Conservation (phyloP, 495 filamentous ascomycete species). For the Podospora bellae-mahoneyi region DNA sequence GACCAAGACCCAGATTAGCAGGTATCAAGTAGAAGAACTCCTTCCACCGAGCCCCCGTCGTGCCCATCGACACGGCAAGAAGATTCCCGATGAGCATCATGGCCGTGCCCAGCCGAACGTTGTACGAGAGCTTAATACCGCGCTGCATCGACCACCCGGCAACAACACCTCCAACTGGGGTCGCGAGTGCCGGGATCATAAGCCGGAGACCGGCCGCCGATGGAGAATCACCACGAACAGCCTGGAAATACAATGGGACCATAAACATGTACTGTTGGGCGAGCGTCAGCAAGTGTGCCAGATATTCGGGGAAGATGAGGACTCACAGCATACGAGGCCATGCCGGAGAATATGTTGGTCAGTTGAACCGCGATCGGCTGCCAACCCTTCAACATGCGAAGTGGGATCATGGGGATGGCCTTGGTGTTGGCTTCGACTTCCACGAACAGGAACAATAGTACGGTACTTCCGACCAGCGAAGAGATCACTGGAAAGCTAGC, state of each 20-base stretch:
- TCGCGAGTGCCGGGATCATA: conserved; percentile 58
- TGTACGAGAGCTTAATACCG: conserved; percentile 53
- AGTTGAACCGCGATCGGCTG: conserved; percentile 54
- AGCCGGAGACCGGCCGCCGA: conserved; percentile 57
- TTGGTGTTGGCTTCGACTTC: conserved; percentile 55
- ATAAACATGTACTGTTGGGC: conserved; percentile 60
- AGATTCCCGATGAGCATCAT: conserved; percentile 60
- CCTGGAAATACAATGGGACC: conserved; percentile 62
- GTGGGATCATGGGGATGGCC: conserved; percentile 61
- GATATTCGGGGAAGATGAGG: not conserved
- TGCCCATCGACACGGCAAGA: conserved; percentile 52
- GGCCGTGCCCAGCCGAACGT: conserved; percentile 54
- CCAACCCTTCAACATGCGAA: conserved; percentile 54
- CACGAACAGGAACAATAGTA: conserved; percentile 51
- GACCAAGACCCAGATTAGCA: conserved; percentile 60
- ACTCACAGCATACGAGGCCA: conserved; percentile 60
- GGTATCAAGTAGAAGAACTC: conserved; percentile 60
- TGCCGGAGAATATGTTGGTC: conserved; percentile 60
- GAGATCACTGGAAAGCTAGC: conserved; percentile 48
- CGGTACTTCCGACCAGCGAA: conserved; percentile 48
- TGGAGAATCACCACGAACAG: conserved; percentile 58
- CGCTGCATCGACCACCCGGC: conserved; percentile 61
- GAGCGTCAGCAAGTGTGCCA: not conserved
- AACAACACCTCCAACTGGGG: conserved; percentile 57
- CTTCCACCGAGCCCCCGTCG: conserved; percentile 56